Evolutionary conservation across 129 eudicot species (phyloP).

Genomic region (Tanacetum coccineum): DNA sequence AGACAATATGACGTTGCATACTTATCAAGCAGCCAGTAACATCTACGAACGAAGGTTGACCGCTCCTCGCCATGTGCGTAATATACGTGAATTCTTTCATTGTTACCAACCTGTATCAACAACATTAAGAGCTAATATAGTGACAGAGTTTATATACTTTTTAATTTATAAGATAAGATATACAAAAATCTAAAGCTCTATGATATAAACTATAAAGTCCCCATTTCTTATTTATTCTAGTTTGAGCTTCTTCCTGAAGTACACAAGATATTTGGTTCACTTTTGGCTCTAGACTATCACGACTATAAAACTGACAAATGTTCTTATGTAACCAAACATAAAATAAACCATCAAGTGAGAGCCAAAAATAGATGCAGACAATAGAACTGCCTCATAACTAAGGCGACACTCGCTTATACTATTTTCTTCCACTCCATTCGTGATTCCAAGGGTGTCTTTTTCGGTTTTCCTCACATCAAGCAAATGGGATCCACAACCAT

Average conservation of each 20-base stretch:
- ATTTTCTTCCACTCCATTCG: neutral
- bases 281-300: neutral
- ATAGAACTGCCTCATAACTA: neutral
- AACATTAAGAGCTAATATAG: slow-evolving; percentile 5
- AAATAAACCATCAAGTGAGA: neutral
- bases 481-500: neutral
- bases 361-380: too few species aligned
- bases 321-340: neutral
- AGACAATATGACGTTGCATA: slow-evolving; percentile 35
- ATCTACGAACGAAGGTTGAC: slow-evolving; percentile 91
- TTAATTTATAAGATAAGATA: neutral
- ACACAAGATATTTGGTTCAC: neutral
- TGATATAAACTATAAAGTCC: neutral
- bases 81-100: slow-evolving; percentile 91
- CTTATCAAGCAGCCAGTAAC: slow-evolving; percentile 99
- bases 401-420: neutral
- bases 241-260: slow-evolving; percentile 1
- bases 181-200: neutral
- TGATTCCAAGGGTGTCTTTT: neutral
- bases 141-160: slow-evolving; percentile 6
- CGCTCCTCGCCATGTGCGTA: slow-evolving; percentile 94
- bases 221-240: neutral
- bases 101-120: slow-evolving; percentile 71
- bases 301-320: neutral
- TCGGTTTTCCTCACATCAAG: neutral